Base-by-base conservation (phyloP, 2,329 filamentous ascomycete species). In the Camillea tinctor region DNA sequence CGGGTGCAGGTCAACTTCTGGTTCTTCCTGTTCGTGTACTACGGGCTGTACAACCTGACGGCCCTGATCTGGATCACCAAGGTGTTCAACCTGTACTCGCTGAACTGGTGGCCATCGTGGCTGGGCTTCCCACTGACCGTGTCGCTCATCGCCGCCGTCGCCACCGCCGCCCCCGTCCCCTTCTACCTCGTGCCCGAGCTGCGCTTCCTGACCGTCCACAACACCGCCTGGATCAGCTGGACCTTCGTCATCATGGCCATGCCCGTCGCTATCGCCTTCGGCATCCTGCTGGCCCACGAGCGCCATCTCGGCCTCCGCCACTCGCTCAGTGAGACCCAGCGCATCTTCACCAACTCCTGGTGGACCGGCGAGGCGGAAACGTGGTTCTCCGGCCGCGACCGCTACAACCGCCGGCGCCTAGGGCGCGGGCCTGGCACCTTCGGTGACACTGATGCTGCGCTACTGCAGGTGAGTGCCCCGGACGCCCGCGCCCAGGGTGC, bases 61-160 rank as follows among this genome's bases (percentile, higher is more conserved):
- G 87, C 87, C 2, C 75, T 90, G 66, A 83, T 88, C 62, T 90
- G 87, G 86, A 88, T 90, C 70, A 90, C 87, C 53, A 89, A 89
- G 69, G 81, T 89, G 4, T 90, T 90, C 72, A 90, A 90, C 68
- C 79, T 90, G 21, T 90, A 90, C 77, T 86, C 83, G 62, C 77
- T 90, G 59, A 90, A 90, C 74, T 90, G 87, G 87, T 90, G 87
- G 87, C 87, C 87, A 7, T 77, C 84, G 58, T 81, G 81, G 6
- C 76, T 89, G 6, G 87, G 87, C 1, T 89, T 89, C 62, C 85
- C 86, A 0, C 66, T 85, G n/a, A 89, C 87, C 17, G 79, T 89
- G 55, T 81, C 82, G 4, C 74, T 86, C 49, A 87, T 89, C 62
- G 85, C 84, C 52, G 74, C 84, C 15, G 66, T 88, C n/a, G 88